Evolutionary conservation across 352 stramenopile species (phyloP).

Genomic region (Pythium diclinum): DNA sequence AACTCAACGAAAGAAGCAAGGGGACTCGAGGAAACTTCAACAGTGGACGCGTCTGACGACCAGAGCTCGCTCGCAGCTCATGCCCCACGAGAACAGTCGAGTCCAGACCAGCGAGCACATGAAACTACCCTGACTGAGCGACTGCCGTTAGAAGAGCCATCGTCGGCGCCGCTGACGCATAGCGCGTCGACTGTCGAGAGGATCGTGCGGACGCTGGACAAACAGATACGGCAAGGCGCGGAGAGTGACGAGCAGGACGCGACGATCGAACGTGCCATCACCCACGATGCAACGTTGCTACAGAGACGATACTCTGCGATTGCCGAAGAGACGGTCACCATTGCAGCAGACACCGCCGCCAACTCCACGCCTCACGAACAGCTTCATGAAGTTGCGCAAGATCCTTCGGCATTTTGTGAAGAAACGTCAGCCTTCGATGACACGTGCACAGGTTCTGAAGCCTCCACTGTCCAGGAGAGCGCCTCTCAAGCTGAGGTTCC

Average conservation of each 20-base stretch:
- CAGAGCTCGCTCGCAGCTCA: no score
- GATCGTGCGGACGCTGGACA: constrained; percentile 9
- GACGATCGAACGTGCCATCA: constrained; percentile 11
- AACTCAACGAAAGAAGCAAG: no score
- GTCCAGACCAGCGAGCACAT: not conserved
- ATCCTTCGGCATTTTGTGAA: no score
- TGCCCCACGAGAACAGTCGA: not conserved
- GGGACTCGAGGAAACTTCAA: no score
- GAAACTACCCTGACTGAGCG: not conserved
- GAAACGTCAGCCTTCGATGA: not conserved
- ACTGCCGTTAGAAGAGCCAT: not conserved
- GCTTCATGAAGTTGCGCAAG: no score
- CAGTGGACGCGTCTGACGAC: no score
- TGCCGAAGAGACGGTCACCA: not conserved
- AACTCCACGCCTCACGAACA: not conserved
- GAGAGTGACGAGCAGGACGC: constrained; percentile 1
- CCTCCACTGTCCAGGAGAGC: not conserved
- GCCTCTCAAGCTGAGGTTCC: not conserved
- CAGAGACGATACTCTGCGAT: constrained; percentile 1
- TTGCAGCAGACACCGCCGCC: not conserved
- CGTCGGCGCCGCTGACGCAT: not conserved
- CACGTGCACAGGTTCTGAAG: not conserved
- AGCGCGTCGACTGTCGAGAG: constrained; percentile 6
- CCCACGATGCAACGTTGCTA: constrained; percentile 13
- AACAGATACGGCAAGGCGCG: not conserved